phyloP scores from a whole-genome alignment of 2,329 filamentous ascomycete genomes.

The Talaromyces albobiverticillius region DNA sequence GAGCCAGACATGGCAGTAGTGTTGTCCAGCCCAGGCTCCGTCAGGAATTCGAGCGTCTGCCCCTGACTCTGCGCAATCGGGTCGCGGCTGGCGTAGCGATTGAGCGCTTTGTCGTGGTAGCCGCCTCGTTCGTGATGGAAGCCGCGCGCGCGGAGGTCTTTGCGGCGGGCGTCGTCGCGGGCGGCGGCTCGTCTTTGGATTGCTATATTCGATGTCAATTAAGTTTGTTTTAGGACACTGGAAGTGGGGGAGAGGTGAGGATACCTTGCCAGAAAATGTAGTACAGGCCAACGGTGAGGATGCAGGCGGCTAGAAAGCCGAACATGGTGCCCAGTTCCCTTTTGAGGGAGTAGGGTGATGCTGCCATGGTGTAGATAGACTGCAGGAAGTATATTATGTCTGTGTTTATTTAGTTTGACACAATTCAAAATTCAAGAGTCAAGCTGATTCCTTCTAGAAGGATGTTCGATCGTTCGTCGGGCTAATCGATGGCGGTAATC shows the following conservation, averaged over 20 bases:
- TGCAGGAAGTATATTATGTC: too few species aligned
- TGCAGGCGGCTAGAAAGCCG: conserved; percentile 33
- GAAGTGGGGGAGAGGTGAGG: background rate
- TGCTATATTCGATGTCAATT: conserved; percentile 14
- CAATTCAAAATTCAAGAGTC: too few species aligned
- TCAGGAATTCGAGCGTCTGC: conserved; percentile 14
- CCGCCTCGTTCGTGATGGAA: conserved; percentile 22
- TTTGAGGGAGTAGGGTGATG: conserved; percentile 22
- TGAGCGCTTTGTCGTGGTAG: conserved; percentile 27
- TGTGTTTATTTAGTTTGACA: too few species aligned
- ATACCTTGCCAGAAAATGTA: conserved; percentile 33
- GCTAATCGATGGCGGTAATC: too few species aligned
- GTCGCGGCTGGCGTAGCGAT: conserved; percentile 16
- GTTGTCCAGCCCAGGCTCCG: too few species aligned
- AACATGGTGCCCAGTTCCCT: conserved; percentile 40
- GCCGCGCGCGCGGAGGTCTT: conserved; percentile 25
- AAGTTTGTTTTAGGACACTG: background rate
- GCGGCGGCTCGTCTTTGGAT: conserved; percentile 23
- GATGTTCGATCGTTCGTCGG: too few species aligned
- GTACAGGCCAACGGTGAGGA: conserved; percentile 34
- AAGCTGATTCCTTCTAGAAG: too few species aligned
- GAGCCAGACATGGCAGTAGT: too few species aligned
- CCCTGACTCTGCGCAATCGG: conserved; percentile 14
- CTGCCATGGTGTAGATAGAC: background rate
- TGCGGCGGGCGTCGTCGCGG: conserved; percentile 31